A percentile compares a stretch with the other conserved stretches of the same genome.
Evolutionary conservation across 495 filamentous ascomycete species (phyloP).

Genomic region (Geoglossum glabrum): DNA sequence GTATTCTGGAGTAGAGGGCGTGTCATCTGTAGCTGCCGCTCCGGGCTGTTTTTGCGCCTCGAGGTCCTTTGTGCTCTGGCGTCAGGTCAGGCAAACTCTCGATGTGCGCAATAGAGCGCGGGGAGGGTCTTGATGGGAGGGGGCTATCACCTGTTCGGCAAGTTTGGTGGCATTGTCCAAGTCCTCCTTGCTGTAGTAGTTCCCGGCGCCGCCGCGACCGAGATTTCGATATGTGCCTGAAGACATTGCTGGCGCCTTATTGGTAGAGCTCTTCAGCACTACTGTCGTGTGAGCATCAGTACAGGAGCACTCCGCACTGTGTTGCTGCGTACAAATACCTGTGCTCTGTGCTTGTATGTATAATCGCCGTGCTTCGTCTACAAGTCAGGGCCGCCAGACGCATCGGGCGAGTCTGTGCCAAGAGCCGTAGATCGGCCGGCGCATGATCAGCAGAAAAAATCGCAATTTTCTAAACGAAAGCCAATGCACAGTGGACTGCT

Average conservation of each 20-base stretch:
- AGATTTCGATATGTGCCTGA: conserved; percentile 11
- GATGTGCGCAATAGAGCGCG: background rate
- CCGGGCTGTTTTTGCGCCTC: conserved; percentile 21
- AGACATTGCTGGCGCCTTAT: background rate
- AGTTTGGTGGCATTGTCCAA: conserved; percentile 20
- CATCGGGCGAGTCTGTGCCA: background rate
- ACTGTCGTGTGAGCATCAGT: background rate
- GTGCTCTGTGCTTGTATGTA: background rate
- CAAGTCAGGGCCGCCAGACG: background rate
- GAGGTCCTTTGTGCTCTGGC: conserved; percentile 8
- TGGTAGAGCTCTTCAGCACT: background rate
- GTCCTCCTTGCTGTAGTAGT: conserved; percentile 36
- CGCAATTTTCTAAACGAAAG: background rate
- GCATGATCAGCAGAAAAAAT: background rate
- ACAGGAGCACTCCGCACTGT: too few relatives aligned
- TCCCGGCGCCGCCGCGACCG: conserved; percentile 42
- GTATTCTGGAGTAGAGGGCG: conserved; percentile 19
- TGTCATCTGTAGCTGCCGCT: background rate
- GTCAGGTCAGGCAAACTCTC: background rate
- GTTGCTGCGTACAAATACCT: too few relatives aligned
- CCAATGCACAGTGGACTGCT: too few relatives aligned
- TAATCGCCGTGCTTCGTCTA: background rate
- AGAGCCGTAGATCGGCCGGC: background rate
- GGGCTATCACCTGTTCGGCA: background rate
- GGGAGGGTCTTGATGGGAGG: background rate